Percentiles rank a stretch among this genome's conserved stretches.
phyloP scores from a whole-genome alignment of 257 asterid species.

The Rehmannia glutinosa region DNA sequence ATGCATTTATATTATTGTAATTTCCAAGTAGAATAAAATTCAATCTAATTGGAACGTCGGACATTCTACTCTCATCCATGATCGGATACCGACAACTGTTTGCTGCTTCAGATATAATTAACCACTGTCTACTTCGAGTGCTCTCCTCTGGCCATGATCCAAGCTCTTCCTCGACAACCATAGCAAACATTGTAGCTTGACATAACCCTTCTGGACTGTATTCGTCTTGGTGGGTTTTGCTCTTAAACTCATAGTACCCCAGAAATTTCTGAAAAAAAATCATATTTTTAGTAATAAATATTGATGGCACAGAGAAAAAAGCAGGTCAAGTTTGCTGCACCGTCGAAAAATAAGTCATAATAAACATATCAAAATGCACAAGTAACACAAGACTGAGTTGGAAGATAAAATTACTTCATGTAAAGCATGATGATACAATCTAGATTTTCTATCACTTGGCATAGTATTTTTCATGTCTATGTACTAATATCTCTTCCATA shows the following conservation, averaged over 20 bases:
- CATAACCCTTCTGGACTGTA: constrained; percentile 33
- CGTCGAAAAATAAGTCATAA: background rate
- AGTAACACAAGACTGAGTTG: background rate
- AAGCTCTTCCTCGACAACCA: constrained; percentile 32
- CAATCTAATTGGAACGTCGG: no score
- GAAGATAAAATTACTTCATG: background rate
- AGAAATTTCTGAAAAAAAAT: constrained; percentile 23
- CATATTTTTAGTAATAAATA: background rate
- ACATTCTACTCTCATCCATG: constrained; percentile 43
- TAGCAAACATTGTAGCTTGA: constrained; percentile 31
- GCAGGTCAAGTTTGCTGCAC: background rate
- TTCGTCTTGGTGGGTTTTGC: constrained; percentile 35
- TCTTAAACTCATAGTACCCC: constrained; percentile 29
- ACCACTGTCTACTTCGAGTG: constrained; percentile 30
- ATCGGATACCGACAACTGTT: constrained; percentile 24
- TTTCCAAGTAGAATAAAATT: no score
- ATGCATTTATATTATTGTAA: no score
- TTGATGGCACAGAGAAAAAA: background rate
- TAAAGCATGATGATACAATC: no score
- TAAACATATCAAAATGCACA: background rate
- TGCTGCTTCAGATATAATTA: constrained; percentile 26
- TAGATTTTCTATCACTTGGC: no score
- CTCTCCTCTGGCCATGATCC: constrained; percentile 32
- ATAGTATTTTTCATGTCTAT: no score
- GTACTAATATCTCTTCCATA: no score